These are phyloP conservation scores for Mycothermus thermophilus DNA, from an alignment of 495 filamentous ascomycete species.

Conservation along the genomic window DNA sequence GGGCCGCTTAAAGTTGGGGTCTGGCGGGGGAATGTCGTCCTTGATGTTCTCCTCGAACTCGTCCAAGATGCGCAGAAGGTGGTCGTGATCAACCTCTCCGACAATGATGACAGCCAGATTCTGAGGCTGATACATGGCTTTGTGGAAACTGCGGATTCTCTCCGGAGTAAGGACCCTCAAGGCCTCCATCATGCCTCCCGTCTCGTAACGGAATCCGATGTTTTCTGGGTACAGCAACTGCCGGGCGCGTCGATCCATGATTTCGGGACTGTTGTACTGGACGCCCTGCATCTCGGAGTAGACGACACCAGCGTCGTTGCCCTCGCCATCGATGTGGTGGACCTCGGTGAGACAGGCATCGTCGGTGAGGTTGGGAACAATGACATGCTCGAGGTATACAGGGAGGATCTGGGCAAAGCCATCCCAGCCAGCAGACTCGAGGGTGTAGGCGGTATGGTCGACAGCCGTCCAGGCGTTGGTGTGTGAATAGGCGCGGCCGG, in stretches of 20 bases:
- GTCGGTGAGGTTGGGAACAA: conserved; percentile 84
- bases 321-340: conserved; percentile 82
- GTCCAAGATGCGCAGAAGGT: conserved; percentile 69
- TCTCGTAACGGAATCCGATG: conserved; percentile 90
- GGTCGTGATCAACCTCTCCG: conserved; percentile 71
- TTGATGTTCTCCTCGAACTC: conserved; percentile 79
- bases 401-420: conserved; percentile 90
- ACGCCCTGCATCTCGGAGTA: conserved; percentile 99
- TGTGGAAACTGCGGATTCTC: conserved; percentile 82
- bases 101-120: conserved; percentile 85
- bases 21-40: conserved; percentile 57
- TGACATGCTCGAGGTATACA: conserved; percentile 88
- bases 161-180: conserved; percentile 75
- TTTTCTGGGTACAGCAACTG: conserved; percentile 76
- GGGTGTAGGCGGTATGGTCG: conserved; percentile 92
- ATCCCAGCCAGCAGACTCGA: conserved; percentile 91
- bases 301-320: conserved; percentile 92
- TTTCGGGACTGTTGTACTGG: conserved; percentile 65
- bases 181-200: conserved; percentile 89
- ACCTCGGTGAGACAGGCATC: conserved; percentile 91
- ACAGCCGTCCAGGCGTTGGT: conserved; percentile 96
- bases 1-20: conserved; percentile 66
- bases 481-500: conserved; percentile 77
- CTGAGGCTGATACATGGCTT: conserved; percentile 95
- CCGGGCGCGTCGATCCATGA: conserved; percentile 69